Percentiles rank a stretch among this genome's conserved stretches.
Evolutionary conservation across 2,329 filamentous ascomycete species (phyloP).

Genomic region (Verticillium zaregamsianum): DNA sequence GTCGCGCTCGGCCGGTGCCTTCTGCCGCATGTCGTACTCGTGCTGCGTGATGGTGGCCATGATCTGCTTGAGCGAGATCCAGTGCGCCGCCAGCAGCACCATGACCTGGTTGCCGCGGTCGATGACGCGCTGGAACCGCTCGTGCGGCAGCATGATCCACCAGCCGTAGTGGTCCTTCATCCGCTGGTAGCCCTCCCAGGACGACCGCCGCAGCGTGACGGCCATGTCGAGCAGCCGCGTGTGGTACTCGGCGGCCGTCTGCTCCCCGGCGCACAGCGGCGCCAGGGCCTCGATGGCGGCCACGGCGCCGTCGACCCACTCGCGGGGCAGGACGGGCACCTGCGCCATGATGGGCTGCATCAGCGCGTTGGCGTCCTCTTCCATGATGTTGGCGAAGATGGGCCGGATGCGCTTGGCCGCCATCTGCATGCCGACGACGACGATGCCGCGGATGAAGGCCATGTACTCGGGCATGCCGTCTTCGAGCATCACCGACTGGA

Average conservation of each 20-base stretch:
- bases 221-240: conserved; percentile 41
- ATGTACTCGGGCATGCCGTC: conserved; percentile 59
- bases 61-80: conserved; percentile 51
- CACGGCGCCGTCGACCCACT: conserved; percentile 43
- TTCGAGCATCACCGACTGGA: conserved; percentile 53
- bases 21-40: conserved; percentile 29
- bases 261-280: conserved; percentile 39
- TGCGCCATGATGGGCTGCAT: conserved; percentile 41
- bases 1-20: conserved; percentile 17
- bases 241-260: conserved; percentile 37
- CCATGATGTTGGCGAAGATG: conserved; percentile 44
- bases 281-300: conserved; percentile 35
- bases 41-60: conserved; percentile 43
- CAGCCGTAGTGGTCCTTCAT: conserved; percentile 47
- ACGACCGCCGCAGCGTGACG: conserved; percentile 46
- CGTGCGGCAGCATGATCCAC: conserved; percentile 55
- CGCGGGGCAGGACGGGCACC: conserved; percentile 39
- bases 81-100: conserved; percentile 47
- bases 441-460: conserved; percentile 55
- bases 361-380: conserved; percentile 32
- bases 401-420: conserved; percentile 42
- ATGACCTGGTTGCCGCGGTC: conserved; percentile 41
- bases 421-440: conserved; percentile 52
- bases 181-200: conserved; percentile 49
- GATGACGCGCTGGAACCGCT: conserved; percentile 45